These are phyloP conservation scores for Penicilliopsis zonata DNA, from an alignment of 495 filamentous ascomycete species.

Conservation along the genomic window DNA sequence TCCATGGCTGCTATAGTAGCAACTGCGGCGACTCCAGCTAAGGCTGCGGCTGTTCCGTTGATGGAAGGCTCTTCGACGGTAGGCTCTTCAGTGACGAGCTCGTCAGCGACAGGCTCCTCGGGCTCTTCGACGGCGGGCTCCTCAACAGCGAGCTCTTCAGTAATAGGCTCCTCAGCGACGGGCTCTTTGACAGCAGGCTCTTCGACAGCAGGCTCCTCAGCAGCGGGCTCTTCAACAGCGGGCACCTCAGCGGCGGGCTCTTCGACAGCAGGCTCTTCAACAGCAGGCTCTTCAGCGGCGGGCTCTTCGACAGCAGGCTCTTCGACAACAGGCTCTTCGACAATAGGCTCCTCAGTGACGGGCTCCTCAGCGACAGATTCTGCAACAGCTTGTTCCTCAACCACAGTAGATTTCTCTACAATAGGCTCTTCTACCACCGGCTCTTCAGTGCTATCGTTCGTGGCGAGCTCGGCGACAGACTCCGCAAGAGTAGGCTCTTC, in stretches of 20 bases:
- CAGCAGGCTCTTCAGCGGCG: constrained; percentile 3
- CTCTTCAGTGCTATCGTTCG: constrained; percentile 1
- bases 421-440: neutral
- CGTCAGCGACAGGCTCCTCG: neutral
- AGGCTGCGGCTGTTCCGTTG: constrained; percentile 1
- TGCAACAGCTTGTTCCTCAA: constrained; percentile 1
- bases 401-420: constrained; percentile 4
- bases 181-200: constrained; percentile 2
- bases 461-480: constrained; percentile 1
- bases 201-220: constrained; percentile 4
- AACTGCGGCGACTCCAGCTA: neutral
- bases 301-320: constrained; percentile 3
- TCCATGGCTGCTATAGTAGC: neutral
- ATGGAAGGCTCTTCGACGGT: neutral
- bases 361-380: neutral
- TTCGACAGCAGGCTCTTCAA: constrained; percentile 4
- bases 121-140: neutral
- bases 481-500: neutral
- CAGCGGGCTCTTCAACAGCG: constrained; percentile 3
- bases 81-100: neutral
- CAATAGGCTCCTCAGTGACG: constrained; percentile 1
- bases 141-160: neutral
- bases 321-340: constrained; percentile 1
- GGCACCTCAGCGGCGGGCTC: constrained; percentile 1
- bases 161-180: constrained; percentile 4